Base-by-base conservation (phyloP, 148 eudicot genomes). In the Heliamphora exappendiculata region DNA sequence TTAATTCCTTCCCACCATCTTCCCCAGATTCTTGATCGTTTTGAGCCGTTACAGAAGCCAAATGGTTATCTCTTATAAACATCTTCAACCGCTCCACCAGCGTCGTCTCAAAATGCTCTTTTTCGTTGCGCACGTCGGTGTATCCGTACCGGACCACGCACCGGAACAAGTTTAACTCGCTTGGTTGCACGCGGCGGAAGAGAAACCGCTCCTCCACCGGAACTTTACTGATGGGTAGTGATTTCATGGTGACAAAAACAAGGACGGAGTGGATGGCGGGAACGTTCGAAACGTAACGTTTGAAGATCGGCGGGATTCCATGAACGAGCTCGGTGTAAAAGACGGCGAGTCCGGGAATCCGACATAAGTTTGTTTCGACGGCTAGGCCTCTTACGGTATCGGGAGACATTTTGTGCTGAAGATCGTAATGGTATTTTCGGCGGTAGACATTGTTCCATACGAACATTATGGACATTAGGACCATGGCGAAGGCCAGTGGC, bases 91-190 rank as follows among this genome's bases (percentile, higher is more conserved):
- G 63, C 28, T 79, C 84, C 3, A 81, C 60, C 17, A 88, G 51
- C 16, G 72, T 36, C 22, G 16, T 65, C 73, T 88, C 91, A 10
- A 88, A 86, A 3, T 79, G 69, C 51, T 84, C 89, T 1, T 79
- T 47, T 20, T 83, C 80, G 4, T 58, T 44, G 1, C 75, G 63
- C 0, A 76, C 51, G 33, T 82, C 88, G 0, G 81, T 81, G 75
- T 88, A 88, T 1, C 91, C 89, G 24, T 84, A 88, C 50, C 91
- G 76, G 7, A 85, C 86, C 12, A 84, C 86, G 70, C 91, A 88
- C 0, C 86, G 83, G 28, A 88, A 85, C 2, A 88, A 65, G 33
- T 53, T 47, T 2, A 81, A 54, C 42, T 78, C 84, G 71, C 36
- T 74, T 0, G 89, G 82, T 0, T 68, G 55, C 0, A 86, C 82